Base-by-base conservation (phyloP, 768 basidiomycete species). In the Cytidiella melzeri region DNA sequence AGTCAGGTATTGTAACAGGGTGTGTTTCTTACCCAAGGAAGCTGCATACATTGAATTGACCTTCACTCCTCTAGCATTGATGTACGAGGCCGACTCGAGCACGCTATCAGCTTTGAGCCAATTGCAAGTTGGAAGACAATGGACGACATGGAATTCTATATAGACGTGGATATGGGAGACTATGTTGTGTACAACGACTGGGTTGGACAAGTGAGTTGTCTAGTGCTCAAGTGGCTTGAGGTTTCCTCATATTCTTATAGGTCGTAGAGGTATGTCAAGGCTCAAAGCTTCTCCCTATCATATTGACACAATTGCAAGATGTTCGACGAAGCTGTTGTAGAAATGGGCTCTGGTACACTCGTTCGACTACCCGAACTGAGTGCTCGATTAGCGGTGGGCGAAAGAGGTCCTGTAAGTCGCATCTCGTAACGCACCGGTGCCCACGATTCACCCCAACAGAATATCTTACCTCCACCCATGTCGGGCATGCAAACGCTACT, bases 101-200 rank as follows among this genome's bases (percentile, higher is more conserved):
- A 95, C 66, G 84, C 80, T 20, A 81, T 94, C 51, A 87, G 74
- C 52, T 73, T 72, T 12, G 74, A 77, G 50, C 62, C 68, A 24
- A 57, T 91, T 24, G 69, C 76, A 3, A 81, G 75, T 6, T 92
- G 87, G 88, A 75, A 76, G 55, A 71, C 73, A 9, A 57, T 72
- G 48, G 69, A 75, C 34, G 80, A 87, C 43, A 62, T 92, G 21
- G 73, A 77, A 55, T 71, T 73, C 20, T 73, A 75, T 21, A 67
- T 73, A 26, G 77, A 81, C 24, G 75, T 87, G 21, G 87, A 87
- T 51, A 73, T 87, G 34, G 84, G 87, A 5, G 90, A 93, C 65
- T 89, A 84, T 69, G 88, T 94, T 42, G 70, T 83, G 15, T 80
- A 81, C 59, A 79, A 87, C 56, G 80, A 91, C 63, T 96, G 93